A percentile compares a stretch with the other conserved stretches of the same genome.
These are phyloP conservation scores for Iberis amara DNA, from an alignment of 441 rosid species.

Conservation along the genomic window DNA sequence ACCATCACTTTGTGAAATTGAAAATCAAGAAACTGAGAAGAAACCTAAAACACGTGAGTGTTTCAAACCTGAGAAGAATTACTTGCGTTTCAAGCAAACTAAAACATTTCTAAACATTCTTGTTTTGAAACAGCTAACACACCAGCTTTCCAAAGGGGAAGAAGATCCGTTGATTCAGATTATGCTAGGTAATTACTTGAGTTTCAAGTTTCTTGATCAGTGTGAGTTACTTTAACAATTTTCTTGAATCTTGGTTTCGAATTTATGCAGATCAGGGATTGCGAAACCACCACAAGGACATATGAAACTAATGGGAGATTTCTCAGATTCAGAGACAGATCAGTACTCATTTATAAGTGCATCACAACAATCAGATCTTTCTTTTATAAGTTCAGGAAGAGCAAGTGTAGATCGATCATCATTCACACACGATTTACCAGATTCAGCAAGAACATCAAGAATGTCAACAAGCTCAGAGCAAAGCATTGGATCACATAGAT, in stretches of 20 bases:
- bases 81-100: slow-evolving; percentile 4
- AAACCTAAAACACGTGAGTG: slow-evolving; percentile 9
- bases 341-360: slow-evolving; percentile 40
- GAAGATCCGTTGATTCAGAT: too few species aligned
- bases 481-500: slow-evolving; percentile 47
- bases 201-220: too few species aligned
- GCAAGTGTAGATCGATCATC: slow-evolving; percentile 67
- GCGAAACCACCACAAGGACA: slow-evolving; percentile 28
- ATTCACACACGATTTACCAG: slow-evolving; percentile 38
- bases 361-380: slow-evolving; percentile 69
- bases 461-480: slow-evolving; percentile 58
- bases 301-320: slow-evolving; percentile 34
- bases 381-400: slow-evolving; percentile 78
- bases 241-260: too few species aligned
- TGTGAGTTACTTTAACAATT: too few species aligned
- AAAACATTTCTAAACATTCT: too few species aligned
- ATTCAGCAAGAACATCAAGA: slow-evolving; percentile 39
- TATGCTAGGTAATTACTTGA: too few species aligned
- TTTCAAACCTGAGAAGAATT: too few species aligned
- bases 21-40: slow-evolving; percentile 30
- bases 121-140: too few species aligned
- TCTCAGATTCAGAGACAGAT: slow-evolving; percentile 50
- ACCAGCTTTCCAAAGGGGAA: too few species aligned
- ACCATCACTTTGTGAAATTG: slow-evolving; percentile 40
- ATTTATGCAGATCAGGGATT: too few species aligned